phyloP scores from a whole-genome alignment of 495 filamentous ascomycete species.

The Copromyces sp. region DNA sequence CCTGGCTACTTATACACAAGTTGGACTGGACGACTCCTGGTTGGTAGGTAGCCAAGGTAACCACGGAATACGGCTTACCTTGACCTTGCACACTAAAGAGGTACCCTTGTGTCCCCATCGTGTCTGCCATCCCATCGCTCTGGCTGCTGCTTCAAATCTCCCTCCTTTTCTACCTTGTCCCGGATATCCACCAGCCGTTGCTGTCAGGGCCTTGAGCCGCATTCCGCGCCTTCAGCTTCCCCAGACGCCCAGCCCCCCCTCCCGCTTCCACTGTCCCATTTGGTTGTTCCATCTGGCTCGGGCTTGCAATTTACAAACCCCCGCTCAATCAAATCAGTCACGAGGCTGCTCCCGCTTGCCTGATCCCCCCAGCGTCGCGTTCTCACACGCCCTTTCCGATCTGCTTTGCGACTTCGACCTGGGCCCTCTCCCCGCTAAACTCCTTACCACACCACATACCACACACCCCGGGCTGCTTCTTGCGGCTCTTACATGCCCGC shows the following conservation, averaged over 20 bases:
- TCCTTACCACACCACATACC: slow-evolving; percentile 4
- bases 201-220: background rate
- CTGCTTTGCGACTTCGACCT: slow-evolving; percentile 10
- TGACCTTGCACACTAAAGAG: background rate
- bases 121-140: background rate
- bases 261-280: slow-evolving; percentile 9
- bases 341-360: slow-evolving; percentile 18
- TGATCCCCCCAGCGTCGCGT: slow-evolving; percentile 7
- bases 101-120: background rate
- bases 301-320: slow-evolving; percentile 20
- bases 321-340: slow-evolving; percentile 23
- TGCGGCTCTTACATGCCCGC: slow-evolving; percentile 24
- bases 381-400: slow-evolving; percentile 1
- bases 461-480: slow-evolving; percentile 12
- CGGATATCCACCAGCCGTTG: background rate
- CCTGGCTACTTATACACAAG: background rate
- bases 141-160: background rate
- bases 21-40: background rate
- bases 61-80: background rate
- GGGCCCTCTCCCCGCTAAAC: slow-evolving; percentile 3
- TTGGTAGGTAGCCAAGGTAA: background rate
- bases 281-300: background rate
- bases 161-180: background rate
- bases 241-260: slow-evolving; percentile 5
- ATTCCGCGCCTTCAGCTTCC: background rate